Percentiles rank a stretch among this genome's conserved stretches.
phyloP scores from a whole-genome alignment of 1,284 basidiomycete species.

The Phellopilus nigrolimitatus region DNA sequence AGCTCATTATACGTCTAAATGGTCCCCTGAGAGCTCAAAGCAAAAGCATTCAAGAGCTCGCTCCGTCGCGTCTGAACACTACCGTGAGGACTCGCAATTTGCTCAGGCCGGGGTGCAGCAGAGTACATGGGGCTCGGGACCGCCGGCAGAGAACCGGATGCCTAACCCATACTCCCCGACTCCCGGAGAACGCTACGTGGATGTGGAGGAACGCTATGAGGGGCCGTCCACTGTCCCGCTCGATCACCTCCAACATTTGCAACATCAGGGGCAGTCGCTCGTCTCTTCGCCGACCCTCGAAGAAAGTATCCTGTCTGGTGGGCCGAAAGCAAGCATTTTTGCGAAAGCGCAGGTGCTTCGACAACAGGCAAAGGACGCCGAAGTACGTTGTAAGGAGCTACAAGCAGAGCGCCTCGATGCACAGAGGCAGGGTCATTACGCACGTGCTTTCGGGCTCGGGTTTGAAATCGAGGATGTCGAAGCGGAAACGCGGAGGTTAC shows the following conservation, averaged over 20 bases:
- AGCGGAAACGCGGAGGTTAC: conserved; percentile 1
- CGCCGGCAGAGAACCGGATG: too few species aligned
- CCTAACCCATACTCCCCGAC: too few species aligned
- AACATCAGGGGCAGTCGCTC: neutral
- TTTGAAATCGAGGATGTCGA: conserved; percentile 10
- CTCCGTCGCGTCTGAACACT: too few species aligned
- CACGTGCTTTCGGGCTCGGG: conserved; percentile 8
- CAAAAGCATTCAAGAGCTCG: too few species aligned
- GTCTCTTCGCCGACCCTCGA: neutral
- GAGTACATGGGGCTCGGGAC: too few species aligned
- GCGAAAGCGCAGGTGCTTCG: conserved; percentile 2
- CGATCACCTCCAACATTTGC: too few species aligned
- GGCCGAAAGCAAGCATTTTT: neutral
- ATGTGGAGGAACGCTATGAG: neutral
- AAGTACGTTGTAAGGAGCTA: conserved; percentile 1
- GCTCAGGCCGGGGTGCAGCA: too few species aligned
- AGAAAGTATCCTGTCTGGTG: conserved; percentile 8
- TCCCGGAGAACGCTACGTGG: neutral
- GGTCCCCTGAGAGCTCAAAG: too few species aligned
- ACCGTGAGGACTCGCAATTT: too few species aligned
- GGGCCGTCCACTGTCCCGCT: neutral
- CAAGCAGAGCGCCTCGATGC: conserved; percentile 2
- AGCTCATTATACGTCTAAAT: too few species aligned
- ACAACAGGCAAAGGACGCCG: conserved; percentile 10
- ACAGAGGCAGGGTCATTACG: neutral